phyloP scores from a whole-genome alignment of 2,329 filamentous ascomycete genomes.

The Pseudogymnoascus sp. region DNA sequence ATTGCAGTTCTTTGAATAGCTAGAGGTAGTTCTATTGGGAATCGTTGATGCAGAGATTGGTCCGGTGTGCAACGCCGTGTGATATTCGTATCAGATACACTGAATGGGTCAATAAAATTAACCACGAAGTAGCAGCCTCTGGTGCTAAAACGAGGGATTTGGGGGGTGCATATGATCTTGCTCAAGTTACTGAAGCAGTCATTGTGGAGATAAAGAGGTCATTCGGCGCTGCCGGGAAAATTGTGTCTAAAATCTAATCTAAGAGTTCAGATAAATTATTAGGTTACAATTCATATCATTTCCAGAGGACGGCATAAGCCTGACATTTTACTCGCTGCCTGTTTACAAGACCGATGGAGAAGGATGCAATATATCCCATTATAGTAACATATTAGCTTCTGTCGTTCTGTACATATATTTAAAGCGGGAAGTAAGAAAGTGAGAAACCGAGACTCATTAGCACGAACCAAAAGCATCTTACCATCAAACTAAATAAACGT shows the following conservation, averaged over 20 bases:
- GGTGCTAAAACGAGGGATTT: conserved; percentile 45
- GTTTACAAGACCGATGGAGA: neutral
- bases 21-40: neutral
- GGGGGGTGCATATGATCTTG: conserved; percentile 32
- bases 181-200: conserved; percentile 16
- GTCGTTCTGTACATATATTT: neutral
- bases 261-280: too few species aligned
- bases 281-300: neutral
- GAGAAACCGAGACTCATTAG: neutral
- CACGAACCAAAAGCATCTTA: neutral
- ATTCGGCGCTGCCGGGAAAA: too few species aligned
- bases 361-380: neutral
- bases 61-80: neutral
- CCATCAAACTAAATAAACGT: neutral
- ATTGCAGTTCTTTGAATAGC: neutral
- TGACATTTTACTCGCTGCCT: neutral
- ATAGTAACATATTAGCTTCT: neutral
- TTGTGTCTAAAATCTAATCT: too few species aligned
- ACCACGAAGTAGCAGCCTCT: conserved; percentile 27
- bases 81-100: neutral
- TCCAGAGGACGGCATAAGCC: neutral
- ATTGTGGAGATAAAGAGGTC: conserved; percentile 14
- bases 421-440: neutral
- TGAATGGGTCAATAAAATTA: neutral
- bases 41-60: neutral